These are phyloP conservation scores for Epichloe sp. DNA, from an alignment of 2,329 filamentous ascomycete species.

Conservation along the genomic window DNA sequence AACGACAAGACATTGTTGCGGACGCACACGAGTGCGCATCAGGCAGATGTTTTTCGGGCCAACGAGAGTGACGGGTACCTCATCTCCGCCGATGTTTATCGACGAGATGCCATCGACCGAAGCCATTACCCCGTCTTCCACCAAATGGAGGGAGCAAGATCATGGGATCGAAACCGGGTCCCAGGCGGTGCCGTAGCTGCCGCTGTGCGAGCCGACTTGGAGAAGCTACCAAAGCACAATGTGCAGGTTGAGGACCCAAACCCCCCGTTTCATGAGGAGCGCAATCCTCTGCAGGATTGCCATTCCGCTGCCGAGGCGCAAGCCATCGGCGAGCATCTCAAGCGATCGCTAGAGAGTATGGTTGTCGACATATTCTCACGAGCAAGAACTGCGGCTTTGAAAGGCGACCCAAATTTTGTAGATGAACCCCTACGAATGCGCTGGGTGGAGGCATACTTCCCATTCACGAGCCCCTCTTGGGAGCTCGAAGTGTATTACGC, in stretches of 20 bases:
- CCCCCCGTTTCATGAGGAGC: constrained; percentile 63
- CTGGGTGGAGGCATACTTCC: constrained; percentile 97
- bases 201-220: constrained; percentile 57
- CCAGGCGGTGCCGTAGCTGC: constrained; percentile 45
- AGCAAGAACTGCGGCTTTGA: constrained; percentile 52
- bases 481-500: constrained; percentile 93
- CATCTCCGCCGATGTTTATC: constrained; percentile 88
- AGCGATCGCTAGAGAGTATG: constrained; percentile 77
- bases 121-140: constrained; percentile 96
- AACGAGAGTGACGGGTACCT: constrained; percentile 70
- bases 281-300: constrained; percentile 68
- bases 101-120: constrained; percentile 85
- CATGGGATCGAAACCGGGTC: constrained; percentile 64
- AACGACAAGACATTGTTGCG: constrained; percentile 72
- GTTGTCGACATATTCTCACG: constrained; percentile 79
- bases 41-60: constrained; percentile 65
- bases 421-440: constrained; percentile 70
- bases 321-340: constrained; percentile 73
- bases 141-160: constrained; percentile 91
- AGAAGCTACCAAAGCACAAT: constrained; percentile 56
- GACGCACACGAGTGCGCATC: constrained; percentile 91
- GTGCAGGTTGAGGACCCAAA: constrained; percentile 75
- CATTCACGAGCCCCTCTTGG: constrained; percentile 91
- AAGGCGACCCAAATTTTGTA: constrained; percentile 33
- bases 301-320: constrained; percentile 66